Percentiles rank a stretch among this genome's conserved stretches.
Evolutionary conservation across 2,329 filamentous ascomycete genomes (phyloP).

Genomic region (Botrytis byssoidea): DNA sequence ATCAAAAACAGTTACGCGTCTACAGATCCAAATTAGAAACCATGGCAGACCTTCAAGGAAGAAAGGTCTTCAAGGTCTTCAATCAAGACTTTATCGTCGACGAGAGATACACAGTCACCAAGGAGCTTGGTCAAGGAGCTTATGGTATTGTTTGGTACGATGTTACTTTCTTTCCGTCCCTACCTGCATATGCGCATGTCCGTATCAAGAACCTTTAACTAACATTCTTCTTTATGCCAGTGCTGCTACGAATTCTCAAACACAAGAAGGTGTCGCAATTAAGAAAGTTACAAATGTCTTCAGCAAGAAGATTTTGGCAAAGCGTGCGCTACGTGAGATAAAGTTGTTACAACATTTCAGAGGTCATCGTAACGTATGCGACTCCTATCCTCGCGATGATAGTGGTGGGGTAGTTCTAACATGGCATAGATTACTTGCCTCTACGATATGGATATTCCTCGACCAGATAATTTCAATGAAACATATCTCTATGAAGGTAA

Average conservation of each 20-base stretch:
- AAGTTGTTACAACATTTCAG: slow-evolving; percentile 98
- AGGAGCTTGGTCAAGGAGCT: slow-evolving; percentile 96
- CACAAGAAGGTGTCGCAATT: slow-evolving; percentile 91
- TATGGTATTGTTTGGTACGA: slow-evolving; percentile 97
- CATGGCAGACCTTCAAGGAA: slow-evolving; percentile 48
- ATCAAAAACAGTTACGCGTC: not conserved
- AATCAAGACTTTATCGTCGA: slow-evolving; percentile 99
- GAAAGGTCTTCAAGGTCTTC: slow-evolving; percentile 99
- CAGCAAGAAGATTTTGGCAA: slow-evolving; percentile 99
- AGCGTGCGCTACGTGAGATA: slow-evolving; percentile 96
- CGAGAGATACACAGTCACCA: slow-evolving; percentile 96
- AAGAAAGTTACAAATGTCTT: slow-evolving; percentile 99
- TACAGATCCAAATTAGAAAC: slow-evolving; percentile 27
- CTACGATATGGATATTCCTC: slow-evolving; percentile 99
- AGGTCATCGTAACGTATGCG: slow-evolving; percentile 76
- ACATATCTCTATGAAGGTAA: slow-evolving; percentile 96
- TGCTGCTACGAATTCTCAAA: slow-evolving; percentile 88
- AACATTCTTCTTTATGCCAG: slow-evolving; percentile 47
- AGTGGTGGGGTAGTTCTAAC: slow-evolving; percentile 40
- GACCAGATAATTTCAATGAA: slow-evolving; percentile 97
- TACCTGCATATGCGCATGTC: slow-evolving; percentile 16
- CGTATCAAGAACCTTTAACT: slow-evolving; percentile 33
- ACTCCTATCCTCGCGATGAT: slow-evolving; percentile 4
- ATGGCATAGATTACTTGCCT: slow-evolving; percentile 84
- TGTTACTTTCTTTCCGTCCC: slow-evolving; percentile 25